Evolutionary conservation across 805 yeast genomes (phyloP), one percentile per base, ranked within the genome.

Genomic region (Zygotorulaspora florentina): DNA sequence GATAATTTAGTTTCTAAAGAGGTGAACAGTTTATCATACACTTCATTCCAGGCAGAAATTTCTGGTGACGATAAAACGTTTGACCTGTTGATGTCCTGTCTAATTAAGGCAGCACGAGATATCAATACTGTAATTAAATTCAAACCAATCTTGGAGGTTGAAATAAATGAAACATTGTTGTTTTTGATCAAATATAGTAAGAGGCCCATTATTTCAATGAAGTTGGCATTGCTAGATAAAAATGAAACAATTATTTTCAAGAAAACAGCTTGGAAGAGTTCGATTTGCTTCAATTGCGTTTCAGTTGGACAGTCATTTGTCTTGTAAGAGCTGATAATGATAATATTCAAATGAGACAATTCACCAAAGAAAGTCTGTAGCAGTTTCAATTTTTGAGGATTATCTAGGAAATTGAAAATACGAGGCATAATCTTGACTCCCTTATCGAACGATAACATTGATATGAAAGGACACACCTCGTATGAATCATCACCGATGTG

Each of bases 341-440:
- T 77, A 38, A 90, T 87, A 59, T 83, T 81, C 56, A 90, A 74
- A 54, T 85, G 80, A 49, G 87, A 88, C 58, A 91, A 72, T 61
- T 88, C 85, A 35, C 85, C 82, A 73, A 88, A 84, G 31, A 91
- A 72, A 43, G 86, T 77, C 40, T 90, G 87, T 44, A 87, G 77
- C 46, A 87, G 73, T 29, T 90, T 83, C 50, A 86, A 72, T 54
- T 86, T 80, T 61, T 87, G 91, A 54, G 85, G 87, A 54, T 83
- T 75, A 34, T 79, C 71, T 59, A 91, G 73, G 65, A 89, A 87
- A 60, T 87, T 85, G 73, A 88, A 88, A 48, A 87, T 76, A 68
- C 99, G 81, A 42, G 93, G 89, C 70, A 91, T 81, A 30, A 88
- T 77, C 66, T 88, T 90, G 72, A 88, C 81, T 46, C 95, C 93